Conservation (phyloP, 306 rosid genomes). For the Pterocarpus santalinus region DNA sequence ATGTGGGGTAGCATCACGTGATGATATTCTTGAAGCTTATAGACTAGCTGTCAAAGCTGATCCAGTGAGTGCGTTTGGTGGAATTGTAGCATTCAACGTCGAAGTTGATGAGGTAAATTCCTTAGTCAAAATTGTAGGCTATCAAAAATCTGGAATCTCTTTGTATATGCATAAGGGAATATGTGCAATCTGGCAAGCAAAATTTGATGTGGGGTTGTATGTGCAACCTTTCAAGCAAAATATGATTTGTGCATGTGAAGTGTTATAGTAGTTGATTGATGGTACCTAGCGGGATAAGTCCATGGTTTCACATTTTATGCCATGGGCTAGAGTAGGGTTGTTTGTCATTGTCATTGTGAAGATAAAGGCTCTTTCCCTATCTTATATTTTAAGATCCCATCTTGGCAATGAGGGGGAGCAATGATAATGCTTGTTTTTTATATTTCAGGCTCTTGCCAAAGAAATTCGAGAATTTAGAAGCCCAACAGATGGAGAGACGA, state of each 20-base stretch:
- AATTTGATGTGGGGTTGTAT: no score
- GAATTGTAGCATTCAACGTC: slow-evolving; percentile 89
- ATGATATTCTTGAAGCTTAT: slow-evolving; percentile 90
- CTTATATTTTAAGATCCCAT: no score
- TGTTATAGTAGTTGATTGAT: slow-evolving; percentile 3
- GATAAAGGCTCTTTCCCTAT: not conserved
- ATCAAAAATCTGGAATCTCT: not conserved
- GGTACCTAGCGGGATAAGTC: not conserved
- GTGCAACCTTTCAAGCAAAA: not conserved
- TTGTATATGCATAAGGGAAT: not conserved
- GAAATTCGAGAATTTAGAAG: slow-evolving; percentile 94
- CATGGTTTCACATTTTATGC: slow-evolving; percentile 3
- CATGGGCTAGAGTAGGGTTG: not conserved
- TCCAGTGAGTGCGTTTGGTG: slow-evolving; percentile 98
- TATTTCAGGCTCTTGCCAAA: slow-evolving; percentile 77
- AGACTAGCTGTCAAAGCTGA: slow-evolving; percentile 90
- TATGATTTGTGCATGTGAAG: not conserved
- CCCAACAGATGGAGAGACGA: slow-evolving; percentile 89
- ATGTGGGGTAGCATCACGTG: slow-evolving; percentile 94
- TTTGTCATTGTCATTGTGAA: slow-evolving; percentile 6
- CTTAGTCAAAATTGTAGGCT: not conserved
- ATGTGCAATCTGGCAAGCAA: not conserved
- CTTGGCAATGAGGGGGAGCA: not conserved
- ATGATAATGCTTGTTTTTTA: not conserved
- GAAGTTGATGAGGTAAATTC: slow-evolving; percentile 87